Evolutionary conservation across 768 basidiomycete genomes (phyloP), one percentile per base, ranked within the genome.

Genomic region (Pulveroboletus sp.): DNA sequence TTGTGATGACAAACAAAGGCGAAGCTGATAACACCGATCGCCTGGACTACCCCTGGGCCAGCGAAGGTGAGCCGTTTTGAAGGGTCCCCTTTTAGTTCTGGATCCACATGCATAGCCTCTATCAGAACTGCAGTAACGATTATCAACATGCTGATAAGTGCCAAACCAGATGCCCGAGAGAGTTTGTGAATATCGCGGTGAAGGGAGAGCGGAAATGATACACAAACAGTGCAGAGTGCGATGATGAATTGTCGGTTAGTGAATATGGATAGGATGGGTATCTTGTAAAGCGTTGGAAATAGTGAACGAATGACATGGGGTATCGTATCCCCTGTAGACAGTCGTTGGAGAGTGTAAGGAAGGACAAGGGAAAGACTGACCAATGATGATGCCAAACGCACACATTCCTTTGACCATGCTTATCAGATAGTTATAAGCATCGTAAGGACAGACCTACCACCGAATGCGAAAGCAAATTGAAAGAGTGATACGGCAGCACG

Each of bases 1-100:
- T 99, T 99, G 68, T 98, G 96, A 67, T 99, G 95, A 65, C 94
- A 96, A 18, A 96, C 94, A 61, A 93, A 97, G 39, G 93, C 92
- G 61, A 93, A 93, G 65, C 87, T 89, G 61, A 99, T 99, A 54
- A 99, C 96, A 21, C 95, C 96, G 41, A 97, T 94, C 28, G 96
- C 94, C 65, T 91, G 91, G 63, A 96, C 92, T 21, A 97, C 75
- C 2, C 93, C 89, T 0, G 89, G 79, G 18, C 80, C 79, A 38
- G 95, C 71, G 52, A 96, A 39, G 2, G 89, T 84, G 62, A 89
- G 86, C 8, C 86, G 80, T 59, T 84, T 75, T 2, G 76, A 74
- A 8, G 87, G 82, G 50, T 86, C 82, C 9, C 95, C 95, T 65
- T 83, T 86, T 30, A 93, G 71, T 36, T 83, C 83, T 5, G 80